phyloP scores from a whole-genome alignment of 495 filamentous ascomycete genomes.

The Lentithecium fluviatile region DNA sequence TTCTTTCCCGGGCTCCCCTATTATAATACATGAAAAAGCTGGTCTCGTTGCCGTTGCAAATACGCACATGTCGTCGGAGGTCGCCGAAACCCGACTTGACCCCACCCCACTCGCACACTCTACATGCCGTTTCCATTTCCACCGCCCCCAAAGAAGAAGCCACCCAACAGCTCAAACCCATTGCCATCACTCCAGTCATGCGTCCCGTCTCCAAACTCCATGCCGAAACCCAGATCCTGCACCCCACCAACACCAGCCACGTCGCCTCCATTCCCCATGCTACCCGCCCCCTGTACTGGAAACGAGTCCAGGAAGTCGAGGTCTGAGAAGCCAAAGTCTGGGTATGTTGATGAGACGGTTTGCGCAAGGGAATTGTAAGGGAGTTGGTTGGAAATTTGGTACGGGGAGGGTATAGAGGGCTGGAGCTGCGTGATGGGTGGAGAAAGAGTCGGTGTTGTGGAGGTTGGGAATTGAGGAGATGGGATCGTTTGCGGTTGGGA shows the following conservation, averaged over 20 bases:
- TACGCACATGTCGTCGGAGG: no score
- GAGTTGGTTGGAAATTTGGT: conserved; percentile 25
- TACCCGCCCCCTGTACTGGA: conserved; percentile 27
- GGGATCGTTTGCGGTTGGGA: conserved; percentile 4
- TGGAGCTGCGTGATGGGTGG: conserved; percentile 2
- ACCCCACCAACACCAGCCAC: conserved; percentile 27
- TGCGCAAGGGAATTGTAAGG: conserved; percentile 30
- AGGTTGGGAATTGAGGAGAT: conserved; percentile 2
- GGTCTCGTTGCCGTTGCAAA: no score
- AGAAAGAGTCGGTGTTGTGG: conserved; percentile 2
- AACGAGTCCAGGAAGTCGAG: conserved; percentile 40
- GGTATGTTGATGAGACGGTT: conserved; percentile 27
- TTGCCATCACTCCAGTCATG: conserved; percentile 79
- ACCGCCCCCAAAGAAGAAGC: conserved; percentile 76
- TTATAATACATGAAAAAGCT: no score
- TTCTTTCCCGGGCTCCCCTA: no score
- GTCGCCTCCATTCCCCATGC: conserved; percentile 1
- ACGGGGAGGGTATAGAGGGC: conserved; percentile 15
- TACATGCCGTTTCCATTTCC: background rate
- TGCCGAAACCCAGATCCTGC: conserved; percentile 65
- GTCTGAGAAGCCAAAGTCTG: conserved; percentile 42
- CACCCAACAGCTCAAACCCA: conserved; percentile 83
- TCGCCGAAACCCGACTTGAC: no score
- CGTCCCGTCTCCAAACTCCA: conserved; percentile 68
- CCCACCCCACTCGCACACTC: no score